Evolutionary conservation across 495 filamentous ascomycete species (phyloP).

Genomic region (Penicillium antarcticum): DNA sequence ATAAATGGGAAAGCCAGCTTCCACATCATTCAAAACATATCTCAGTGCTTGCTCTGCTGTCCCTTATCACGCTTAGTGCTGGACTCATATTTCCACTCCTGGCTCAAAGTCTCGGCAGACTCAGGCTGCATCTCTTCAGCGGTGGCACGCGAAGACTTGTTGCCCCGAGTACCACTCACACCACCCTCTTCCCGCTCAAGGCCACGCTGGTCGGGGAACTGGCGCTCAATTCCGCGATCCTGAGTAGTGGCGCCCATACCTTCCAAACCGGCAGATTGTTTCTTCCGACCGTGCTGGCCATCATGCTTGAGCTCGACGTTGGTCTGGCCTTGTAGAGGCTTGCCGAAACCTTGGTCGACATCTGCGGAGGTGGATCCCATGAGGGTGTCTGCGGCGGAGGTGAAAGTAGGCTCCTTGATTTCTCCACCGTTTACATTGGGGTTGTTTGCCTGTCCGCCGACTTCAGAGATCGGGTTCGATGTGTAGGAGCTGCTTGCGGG

Average conservation of each 20-base stretch:
- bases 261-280: slow-evolving; percentile 50
- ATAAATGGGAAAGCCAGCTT: not conserved
- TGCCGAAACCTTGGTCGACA: slow-evolving; percentile 58
- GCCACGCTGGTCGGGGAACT: slow-evolving; percentile 27
- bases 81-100: slow-evolving; percentile 40
- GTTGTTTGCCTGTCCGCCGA: slow-evolving; percentile 47
- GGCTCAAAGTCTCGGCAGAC: slow-evolving; percentile 44
- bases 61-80: slow-evolving; percentile 20
- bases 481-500: slow-evolving; percentile 58
- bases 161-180: slow-evolving; percentile 15
- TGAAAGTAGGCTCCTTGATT: slow-evolving; percentile 40
- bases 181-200: slow-evolving; percentile 27
- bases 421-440: slow-evolving; percentile 34
- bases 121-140: slow-evolving; percentile 47
- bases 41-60: not conserved
- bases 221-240: slow-evolving; percentile 22
- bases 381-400: slow-evolving; percentile 51
- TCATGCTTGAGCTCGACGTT: slow-evolving; percentile 54
- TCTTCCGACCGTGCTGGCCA: slow-evolving; percentile 50
- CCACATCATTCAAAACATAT: not conserved
- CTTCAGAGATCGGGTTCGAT: slow-evolving; percentile 46
- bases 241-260: slow-evolving; percentile 46
- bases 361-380: slow-evolving; percentile 61
- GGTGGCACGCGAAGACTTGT: slow-evolving; percentile 25
- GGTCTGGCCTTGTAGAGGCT: slow-evolving; percentile 61